Percentiles rank a stretch among this genome's conserved stretches.
These are phyloP conservation scores for Gossypium lobatum DNA, from an alignment of 441 rosid genomes.

Conservation along the genomic window DNA sequence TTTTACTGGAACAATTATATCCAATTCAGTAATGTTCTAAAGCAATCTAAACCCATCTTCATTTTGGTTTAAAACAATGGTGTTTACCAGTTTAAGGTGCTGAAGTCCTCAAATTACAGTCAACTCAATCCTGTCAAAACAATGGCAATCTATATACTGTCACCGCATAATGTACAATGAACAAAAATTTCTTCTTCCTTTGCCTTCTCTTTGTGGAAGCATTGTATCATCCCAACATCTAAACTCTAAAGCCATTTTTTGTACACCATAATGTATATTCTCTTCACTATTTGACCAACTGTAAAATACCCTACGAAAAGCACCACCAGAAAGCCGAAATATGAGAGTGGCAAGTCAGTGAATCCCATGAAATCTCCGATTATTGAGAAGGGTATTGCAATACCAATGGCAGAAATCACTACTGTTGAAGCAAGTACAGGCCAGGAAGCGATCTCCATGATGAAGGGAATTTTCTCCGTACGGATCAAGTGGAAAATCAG, in stretches of 20 bases:
- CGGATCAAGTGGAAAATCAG: slow-evolving; percentile 58
- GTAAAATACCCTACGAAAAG: slow-evolving; percentile 57
- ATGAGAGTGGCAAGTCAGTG: slow-evolving; percentile 37
- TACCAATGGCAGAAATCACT: slow-evolving; percentile 47
- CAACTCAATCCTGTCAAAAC: neutral
- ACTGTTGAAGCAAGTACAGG: slow-evolving; percentile 51
- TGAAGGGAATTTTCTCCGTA: slow-evolving; percentile 59
- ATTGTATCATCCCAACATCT: neutral
- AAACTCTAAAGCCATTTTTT: slow-evolving; percentile 43
- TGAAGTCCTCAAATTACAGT: no score
- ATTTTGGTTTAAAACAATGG: no score
- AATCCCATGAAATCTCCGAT: slow-evolving; percentile 42
- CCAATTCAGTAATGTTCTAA: no score
- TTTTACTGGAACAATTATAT: no score
- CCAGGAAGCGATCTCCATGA: slow-evolving; percentile 62
- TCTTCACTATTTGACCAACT: slow-evolving; percentile 58
- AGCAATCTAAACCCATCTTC: no score
- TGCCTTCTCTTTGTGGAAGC: neutral
- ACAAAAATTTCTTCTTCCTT: neutral
- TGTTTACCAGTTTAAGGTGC: no score
- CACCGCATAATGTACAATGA: slow-evolving; percentile 18
- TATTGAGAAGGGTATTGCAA: slow-evolving; percentile 38
- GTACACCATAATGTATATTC: slow-evolving; percentile 43
- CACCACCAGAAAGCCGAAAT: slow-evolving; percentile 46
- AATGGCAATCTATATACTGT: slow-evolving; percentile 9